These are phyloP conservation scores for Trichoderma koningii DNA, from an alignment of 2,329 filamentous ascomycete genomes.

Conservation along the genomic window DNA sequence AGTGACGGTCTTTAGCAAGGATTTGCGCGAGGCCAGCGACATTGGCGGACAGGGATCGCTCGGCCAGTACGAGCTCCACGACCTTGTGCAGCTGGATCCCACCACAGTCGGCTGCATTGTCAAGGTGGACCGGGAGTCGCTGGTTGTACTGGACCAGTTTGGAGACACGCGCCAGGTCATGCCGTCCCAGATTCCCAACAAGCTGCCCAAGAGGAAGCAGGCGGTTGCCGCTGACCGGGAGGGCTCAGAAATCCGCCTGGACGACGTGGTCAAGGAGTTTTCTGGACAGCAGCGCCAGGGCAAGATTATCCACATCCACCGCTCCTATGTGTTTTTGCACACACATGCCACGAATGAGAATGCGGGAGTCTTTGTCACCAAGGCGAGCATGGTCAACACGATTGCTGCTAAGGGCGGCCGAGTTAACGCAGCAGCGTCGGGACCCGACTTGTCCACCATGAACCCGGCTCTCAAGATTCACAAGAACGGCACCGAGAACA, in stretches of 20 bases:
- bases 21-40: constrained; percentile 89
- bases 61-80: constrained; percentile 89
- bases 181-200: constrained; percentile 89
- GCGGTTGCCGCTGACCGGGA: constrained; percentile 91
- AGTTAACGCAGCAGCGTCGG: constrained; percentile 59
- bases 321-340: constrained; percentile 88
- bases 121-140: constrained; percentile 90
- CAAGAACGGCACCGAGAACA: constrained; percentile 55
- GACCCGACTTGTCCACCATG: constrained; percentile 84
- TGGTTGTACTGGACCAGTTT: constrained; percentile 88
- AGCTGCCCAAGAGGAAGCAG: constrained; percentile 76
- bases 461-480: constrained; percentile 84
- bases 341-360: constrained; percentile 84
- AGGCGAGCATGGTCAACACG: constrained; percentile 82
- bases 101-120: constrained; percentile 91
- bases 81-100: constrained; percentile 90
- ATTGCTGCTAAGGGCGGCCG: constrained; percentile 93
- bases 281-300: constrained; percentile 83
- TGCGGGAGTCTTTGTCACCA: constrained; percentile 83
- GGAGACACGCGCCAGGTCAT: constrained; percentile 79
- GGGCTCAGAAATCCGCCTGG: constrained; percentile 86
- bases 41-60: constrained; percentile 81
- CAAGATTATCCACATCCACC: constrained; percentile 89
- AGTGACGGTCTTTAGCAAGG: constrained; percentile 97
- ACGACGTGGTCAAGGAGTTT: constrained; percentile 90